Conservation (phyloP, 805 yeast species). For the Candida chauliodis region DNA sequence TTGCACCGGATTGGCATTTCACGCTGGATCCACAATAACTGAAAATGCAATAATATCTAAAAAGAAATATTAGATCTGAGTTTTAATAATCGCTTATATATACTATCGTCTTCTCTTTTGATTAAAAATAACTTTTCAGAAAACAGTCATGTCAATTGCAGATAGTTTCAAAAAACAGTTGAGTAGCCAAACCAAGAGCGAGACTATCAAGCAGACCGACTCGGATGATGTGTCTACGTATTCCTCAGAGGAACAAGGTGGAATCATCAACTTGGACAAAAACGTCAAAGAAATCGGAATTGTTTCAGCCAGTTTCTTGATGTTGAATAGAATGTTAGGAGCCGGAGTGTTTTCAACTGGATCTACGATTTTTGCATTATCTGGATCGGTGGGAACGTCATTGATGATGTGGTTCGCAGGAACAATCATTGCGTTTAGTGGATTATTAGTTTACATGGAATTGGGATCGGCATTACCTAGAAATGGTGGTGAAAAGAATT, state of each 20-base stretch:
- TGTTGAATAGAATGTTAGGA: constrained; percentile 68
- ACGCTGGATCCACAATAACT: background rate
- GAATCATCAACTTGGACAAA: constrained; percentile 37
- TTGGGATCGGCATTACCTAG: constrained; percentile 73
- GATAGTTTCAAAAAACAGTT: constrained; percentile 3
- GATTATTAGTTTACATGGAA: constrained; percentile 70
- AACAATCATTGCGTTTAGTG: constrained; percentile 55
- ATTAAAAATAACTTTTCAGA: background rate
- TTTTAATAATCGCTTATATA: background rate
- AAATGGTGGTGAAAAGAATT: constrained; percentile 85
- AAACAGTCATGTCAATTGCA: background rate
- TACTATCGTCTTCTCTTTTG: background rate
- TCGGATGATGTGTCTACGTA: constrained; percentile 7
- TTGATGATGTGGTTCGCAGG: constrained; percentile 75
- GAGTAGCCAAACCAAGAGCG: constrained; percentile 6
- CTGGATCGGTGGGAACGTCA: constrained; percentile 72
- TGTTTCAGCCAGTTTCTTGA: constrained; percentile 45
- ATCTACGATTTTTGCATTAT: constrained; percentile 51
- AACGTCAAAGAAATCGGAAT: constrained; percentile 44
- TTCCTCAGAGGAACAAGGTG: constrained; percentile 20
- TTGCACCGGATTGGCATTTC: constrained; percentile 4
- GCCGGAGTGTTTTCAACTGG: constrained; percentile 73
- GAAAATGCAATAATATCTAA: background rate
- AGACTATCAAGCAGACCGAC: constrained; percentile 3
- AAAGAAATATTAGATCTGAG: background rate